Evolutionary conservation across 352 stramenopile species (phyloP), one percentile per base, ranked within the genome.

Genomic region (Plasmopara muralis): DNA sequence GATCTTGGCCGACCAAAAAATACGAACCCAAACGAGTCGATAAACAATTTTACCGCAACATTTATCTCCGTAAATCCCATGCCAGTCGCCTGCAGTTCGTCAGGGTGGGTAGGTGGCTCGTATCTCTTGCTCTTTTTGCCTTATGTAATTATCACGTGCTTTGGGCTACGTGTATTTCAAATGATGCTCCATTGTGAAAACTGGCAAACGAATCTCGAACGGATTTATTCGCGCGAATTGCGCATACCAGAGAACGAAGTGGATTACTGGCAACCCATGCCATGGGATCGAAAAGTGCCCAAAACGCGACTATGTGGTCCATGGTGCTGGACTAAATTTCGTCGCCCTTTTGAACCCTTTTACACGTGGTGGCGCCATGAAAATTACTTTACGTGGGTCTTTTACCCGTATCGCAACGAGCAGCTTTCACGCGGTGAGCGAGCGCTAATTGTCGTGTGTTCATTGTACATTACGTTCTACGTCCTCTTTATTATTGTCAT

Each of bases 351-450:
- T 37, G 76, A 87, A 50, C 76, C 76, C 12, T 87, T 87, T 53
- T 84, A 84, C 55, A 87, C 73, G 28, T 87, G 76, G 76, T 87
- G 76, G 76, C 61, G 76, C 6, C 76, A 87, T 39, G 76, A 87
- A 25, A 87, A 87, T 60, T 87, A 87, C 55, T 87, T 87, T 43
- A 87, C 76, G 46, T 87, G 76, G 76, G 70, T 87, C 48, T 87
- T 84, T 49, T 85, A 57, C 29, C 76, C 76, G 0, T 87, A 87
- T 51, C 69, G 76, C 3, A 87, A 87, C 47, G 76, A 87, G 50
- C 64, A 57, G 15, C 60, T 87, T 0, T 77, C 73, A n/a, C 62
- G 71, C 9, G 63, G 76, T 3, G 76, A 87, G 60, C 66, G 76
- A 14, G 72, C 59, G n/a, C 49, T 87, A 37, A 87, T 87, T 43